phyloP scores from a whole-genome alignment of 768 basidiomycete genomes.

The Boletus sp. region DNA sequence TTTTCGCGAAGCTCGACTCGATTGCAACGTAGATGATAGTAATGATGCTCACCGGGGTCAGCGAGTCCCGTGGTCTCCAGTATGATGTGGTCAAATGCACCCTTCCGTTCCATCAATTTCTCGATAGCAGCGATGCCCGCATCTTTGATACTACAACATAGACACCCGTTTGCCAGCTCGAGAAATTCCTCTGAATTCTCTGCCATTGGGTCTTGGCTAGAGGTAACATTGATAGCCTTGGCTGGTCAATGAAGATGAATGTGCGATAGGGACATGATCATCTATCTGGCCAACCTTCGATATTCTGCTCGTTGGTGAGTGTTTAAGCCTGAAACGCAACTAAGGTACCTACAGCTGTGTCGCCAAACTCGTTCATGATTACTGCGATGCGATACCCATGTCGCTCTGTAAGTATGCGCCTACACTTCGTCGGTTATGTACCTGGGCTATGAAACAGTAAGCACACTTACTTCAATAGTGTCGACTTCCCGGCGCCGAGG shows the following conservation, averaged over 20 bases:
- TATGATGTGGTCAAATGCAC: conserved; percentile 91
- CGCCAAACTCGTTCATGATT: conserved; percentile 98
- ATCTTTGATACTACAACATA: conserved; percentile 99
- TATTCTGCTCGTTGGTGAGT: conserved; percentile 56
- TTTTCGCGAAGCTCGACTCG: not conserved
- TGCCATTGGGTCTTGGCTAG: conserved; percentile 57
- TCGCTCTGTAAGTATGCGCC: conserved; percentile 85
- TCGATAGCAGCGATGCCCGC: conserved; percentile 91
- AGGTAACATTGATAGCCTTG: conserved; percentile 81
- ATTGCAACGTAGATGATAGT: not conserved
- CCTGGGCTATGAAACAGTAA: not conserved
- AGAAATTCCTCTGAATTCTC: conserved; percentile 81
- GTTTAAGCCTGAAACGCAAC: conserved; percentile 10
- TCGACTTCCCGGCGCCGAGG: conserved; percentile 93
- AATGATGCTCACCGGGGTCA: conserved; percentile 69
- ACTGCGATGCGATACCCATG: conserved; percentile 97
- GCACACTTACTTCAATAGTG: conserved; percentile 64
- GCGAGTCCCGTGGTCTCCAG: conserved; percentile 96
- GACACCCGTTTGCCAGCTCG: conserved; percentile 91
- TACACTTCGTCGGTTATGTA: conserved; percentile 24
- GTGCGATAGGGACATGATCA: not conserved
- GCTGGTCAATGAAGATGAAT: conserved; percentile 44
- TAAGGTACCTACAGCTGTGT: conserved; percentile 69
- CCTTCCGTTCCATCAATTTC: conserved; percentile 82
- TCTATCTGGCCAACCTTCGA: conserved; percentile 65